These are phyloP conservation scores for Termitomyces titanicus DNA, from an alignment of 768 basidiomycete genomes.

Conservation along the genomic window DNA sequence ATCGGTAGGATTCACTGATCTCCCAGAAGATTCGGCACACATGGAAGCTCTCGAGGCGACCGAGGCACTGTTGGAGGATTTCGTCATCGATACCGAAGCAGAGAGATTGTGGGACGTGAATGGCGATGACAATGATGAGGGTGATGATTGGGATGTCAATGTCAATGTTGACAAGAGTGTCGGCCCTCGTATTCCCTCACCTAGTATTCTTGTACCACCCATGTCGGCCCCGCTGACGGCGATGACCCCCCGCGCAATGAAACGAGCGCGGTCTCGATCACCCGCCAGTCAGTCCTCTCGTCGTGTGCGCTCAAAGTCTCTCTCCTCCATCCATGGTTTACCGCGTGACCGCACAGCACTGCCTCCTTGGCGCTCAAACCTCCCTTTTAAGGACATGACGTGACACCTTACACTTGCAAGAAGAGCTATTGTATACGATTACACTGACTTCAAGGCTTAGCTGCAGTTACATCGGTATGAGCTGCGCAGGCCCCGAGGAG, in stretches of 20 bases:
- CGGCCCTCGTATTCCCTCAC: constrained; percentile 7
- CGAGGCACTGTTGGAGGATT: constrained; percentile 6
- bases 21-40: constrained; percentile 12
- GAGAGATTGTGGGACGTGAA: background rate
- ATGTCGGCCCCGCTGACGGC: constrained; percentile 6
- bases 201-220: constrained; percentile 8
- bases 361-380: constrained; percentile 10
- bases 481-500: constrained; percentile 3
- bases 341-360: background rate
- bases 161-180: background rate
- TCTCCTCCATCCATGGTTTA: constrained; percentile 5
- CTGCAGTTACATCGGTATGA: background rate
- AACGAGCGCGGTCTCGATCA: constrained; percentile 19
- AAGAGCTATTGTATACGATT: background rate
- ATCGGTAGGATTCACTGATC: constrained; percentile 3
- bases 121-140: background rate
- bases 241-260: constrained; percentile 13
- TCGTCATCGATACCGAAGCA: constrained; percentile 6
- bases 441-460: background rate
- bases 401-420: background rate
- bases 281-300: constrained; percentile 10
- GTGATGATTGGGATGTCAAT: background rate
- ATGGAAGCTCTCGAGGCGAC: constrained; percentile 11
- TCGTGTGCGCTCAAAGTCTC: constrained; percentile 10
- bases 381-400: constrained; percentile 4